phyloP scores from a whole-genome alignment of 192 early-diverging fungal genomes.

The Umbelopsis vinacea region DNA sequence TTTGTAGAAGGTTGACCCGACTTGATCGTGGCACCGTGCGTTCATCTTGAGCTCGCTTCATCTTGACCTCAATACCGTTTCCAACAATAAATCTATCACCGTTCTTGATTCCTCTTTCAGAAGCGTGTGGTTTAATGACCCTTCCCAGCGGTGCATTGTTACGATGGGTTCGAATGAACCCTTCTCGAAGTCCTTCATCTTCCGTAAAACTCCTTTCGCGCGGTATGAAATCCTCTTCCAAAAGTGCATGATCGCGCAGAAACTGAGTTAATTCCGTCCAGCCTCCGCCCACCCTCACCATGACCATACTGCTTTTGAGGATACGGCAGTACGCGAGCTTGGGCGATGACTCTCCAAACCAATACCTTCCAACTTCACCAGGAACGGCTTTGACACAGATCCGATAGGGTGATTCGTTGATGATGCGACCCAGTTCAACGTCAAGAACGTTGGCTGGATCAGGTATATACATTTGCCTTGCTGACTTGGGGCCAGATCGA shows the following conservation, averaged over 20 bases:
- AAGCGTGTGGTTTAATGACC: not conserved
- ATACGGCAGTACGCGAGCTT: constrained; percentile 70
- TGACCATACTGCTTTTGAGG: constrained; percentile 63
- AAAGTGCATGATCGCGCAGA: constrained; percentile 39
- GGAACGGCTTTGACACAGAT: constrained; percentile 52
- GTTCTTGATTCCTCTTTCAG: constrained; percentile 31
- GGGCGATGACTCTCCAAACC: constrained; percentile 69
- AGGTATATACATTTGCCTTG: constrained; percentile 40
- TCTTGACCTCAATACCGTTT: constrained; percentile 40
- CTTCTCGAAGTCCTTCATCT: constrained; percentile 36
- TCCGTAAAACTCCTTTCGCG: constrained; percentile 26
- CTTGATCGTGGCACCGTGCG: constrained; percentile 22
- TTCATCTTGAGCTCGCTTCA: constrained; percentile 29
- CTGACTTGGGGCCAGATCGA: not conserved
- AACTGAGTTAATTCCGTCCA: constrained; percentile 44
- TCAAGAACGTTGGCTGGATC: constrained; percentile 62
- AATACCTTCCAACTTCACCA: constrained; percentile 65
- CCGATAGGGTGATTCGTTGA: constrained; percentile 62
- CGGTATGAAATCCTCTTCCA: constrained; percentile 40
- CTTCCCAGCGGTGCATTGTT: constrained; percentile 18
- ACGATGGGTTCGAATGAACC: constrained; percentile 31
- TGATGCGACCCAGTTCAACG: constrained; percentile 61
- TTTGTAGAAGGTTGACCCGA: constrained; percentile 17
- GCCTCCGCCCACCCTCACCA: constrained; percentile 70
- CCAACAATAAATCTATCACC: constrained; percentile 41